Evolutionary conservation across 805 yeast genomes (phyloP).

Genomic region (Candida golubevii): DNA sequence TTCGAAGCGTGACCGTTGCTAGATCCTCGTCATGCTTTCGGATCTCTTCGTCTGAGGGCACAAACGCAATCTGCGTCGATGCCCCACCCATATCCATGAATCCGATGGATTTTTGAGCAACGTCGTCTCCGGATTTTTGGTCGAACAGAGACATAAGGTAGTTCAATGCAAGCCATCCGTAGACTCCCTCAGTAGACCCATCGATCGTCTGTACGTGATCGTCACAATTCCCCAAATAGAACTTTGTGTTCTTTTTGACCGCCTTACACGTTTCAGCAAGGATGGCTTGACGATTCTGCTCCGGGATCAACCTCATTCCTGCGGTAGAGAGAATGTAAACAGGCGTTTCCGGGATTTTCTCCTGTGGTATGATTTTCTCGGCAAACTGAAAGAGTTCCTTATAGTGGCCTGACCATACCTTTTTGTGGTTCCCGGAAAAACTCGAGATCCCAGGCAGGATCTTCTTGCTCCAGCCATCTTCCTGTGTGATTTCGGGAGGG

Average conservation of each 20-base stretch:
- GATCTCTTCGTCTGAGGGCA: slow-evolving; percentile 65
- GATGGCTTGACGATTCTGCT: slow-evolving; percentile 47
- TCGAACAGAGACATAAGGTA: slow-evolving; percentile 69
- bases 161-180: slow-evolving; percentile 93
- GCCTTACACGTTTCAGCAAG: slow-evolving; percentile 57
- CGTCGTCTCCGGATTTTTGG: slow-evolving; percentile 26
- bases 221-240: slow-evolving; percentile 55
- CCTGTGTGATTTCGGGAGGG: slow-evolving; percentile 65
- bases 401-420: slow-evolving; percentile 72
- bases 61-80: slow-evolving; percentile 92
- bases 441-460: slow-evolving; percentile 82
- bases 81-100: slow-evolving; percentile 99
- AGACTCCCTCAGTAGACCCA: slow-evolving; percentile 91
- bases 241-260: slow-evolving; percentile 51
- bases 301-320: slow-evolving; percentile 81
- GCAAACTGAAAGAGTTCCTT: slow-evolving; percentile 65
- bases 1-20: slow-evolving; percentile 59
- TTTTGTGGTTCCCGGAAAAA: slow-evolving; percentile 42
- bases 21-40: slow-evolving; percentile 69
- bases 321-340: slow-evolving; percentile 93
- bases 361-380: slow-evolving; percentile 60
- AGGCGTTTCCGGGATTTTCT: slow-evolving; percentile 65
- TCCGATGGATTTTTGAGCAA: slow-evolving; percentile 63
- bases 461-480: slow-evolving; percentile 65
- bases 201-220: slow-evolving; percentile 82